Conservation (phyloP, 1,139 yeast species). For the Casaregolazyma lundiana region DNA sequence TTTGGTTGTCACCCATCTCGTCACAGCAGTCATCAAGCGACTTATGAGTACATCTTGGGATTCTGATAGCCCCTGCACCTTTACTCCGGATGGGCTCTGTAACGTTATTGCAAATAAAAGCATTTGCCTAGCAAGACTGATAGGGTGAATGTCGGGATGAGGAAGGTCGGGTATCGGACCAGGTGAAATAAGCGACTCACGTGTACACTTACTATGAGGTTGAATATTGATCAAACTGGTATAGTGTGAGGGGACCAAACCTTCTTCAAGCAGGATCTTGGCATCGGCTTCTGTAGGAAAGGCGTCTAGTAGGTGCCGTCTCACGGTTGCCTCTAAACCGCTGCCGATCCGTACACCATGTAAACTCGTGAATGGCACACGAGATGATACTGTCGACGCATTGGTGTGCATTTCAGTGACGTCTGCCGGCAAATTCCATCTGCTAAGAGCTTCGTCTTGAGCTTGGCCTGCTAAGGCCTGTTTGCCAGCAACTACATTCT, state of each 20-base stretch:
- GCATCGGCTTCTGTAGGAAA: background rate
- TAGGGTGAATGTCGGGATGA: background rate
- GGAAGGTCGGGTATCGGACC: background rate
- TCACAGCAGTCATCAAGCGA: background rate
- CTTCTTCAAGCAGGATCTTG: background rate
- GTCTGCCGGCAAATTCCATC: too few relatives aligned
- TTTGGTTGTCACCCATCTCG: background rate
- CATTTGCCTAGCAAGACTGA: background rate
- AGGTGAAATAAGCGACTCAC: background rate
- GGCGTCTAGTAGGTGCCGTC: too few relatives aligned
- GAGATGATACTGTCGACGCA: too few relatives aligned
- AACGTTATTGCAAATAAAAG: background rate
- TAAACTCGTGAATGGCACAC: too few relatives aligned
- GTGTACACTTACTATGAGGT: background rate
- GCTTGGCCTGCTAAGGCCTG: background rate
- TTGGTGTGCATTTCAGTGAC: too few relatives aligned
- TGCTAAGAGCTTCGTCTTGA: background rate
- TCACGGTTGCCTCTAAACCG: too few relatives aligned
- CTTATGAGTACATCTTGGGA: background rate
- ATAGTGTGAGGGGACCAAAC: background rate
- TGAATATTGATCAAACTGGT: background rate
- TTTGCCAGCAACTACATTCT: background rate
- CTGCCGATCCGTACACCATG: too few relatives aligned
- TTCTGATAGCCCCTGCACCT: background rate
- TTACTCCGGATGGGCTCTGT: background rate